These are phyloP conservation scores for Leishmania aethiopica DNA, from an alignment of 208 protist species.

Conservation along the genomic window DNA sequence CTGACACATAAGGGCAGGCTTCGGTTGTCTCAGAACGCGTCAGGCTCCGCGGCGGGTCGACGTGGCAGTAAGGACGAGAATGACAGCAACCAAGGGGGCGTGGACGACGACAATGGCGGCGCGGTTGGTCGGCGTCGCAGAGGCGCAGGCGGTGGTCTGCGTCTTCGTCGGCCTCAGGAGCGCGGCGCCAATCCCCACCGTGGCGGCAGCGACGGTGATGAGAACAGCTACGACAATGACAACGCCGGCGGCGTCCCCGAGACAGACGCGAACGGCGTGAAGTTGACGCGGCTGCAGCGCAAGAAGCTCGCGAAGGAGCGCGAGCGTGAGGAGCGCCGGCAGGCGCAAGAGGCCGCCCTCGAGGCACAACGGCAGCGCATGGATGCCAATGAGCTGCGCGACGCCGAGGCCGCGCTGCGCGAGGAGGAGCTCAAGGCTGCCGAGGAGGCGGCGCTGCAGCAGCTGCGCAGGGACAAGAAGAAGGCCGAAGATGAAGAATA, in stretches of 20 bases:
- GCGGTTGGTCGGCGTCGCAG: neutral
- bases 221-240: constrained; percentile 16
- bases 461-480: constrained; percentile 66
- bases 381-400: constrained; percentile 8
- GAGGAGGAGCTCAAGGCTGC: constrained; percentile 38
- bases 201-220: constrained; percentile 10
- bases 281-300: constrained; percentile 59
- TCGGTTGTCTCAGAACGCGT: neutral
- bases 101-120: neutral
- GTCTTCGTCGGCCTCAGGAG: constrained; percentile 6
- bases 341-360: constrained; percentile 37
- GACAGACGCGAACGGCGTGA: constrained; percentile 19
- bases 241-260: constrained; percentile 7
- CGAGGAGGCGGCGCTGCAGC: constrained; percentile 56
- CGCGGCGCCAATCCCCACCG: neutral
- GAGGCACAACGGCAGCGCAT: constrained; percentile 35
- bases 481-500: constrained; percentile 68
- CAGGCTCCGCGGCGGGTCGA: neutral
- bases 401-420: constrained; percentile 26
- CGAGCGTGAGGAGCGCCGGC: constrained; percentile 52
- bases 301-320: constrained; percentile 67
- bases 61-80: neutral
- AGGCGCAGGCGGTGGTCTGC: neutral
- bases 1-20: neutral
- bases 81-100: neutral